Base-by-base conservation (phyloP, 306 rosid genomes). In the Alnus rubra region DNA sequence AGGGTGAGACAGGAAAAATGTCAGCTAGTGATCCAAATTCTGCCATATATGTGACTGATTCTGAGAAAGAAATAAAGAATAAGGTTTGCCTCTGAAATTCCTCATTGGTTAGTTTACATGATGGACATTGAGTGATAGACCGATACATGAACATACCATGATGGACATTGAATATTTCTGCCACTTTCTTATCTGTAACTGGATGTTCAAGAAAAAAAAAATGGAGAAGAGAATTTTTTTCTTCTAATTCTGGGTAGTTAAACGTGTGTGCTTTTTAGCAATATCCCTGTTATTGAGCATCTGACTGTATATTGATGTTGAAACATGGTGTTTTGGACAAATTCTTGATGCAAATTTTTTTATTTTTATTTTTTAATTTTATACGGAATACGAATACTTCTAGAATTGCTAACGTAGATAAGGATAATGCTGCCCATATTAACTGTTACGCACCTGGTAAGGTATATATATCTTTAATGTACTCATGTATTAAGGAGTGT, bases 1-100 rank as follows among this genome's bases (percentile, higher is more conserved):
- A 95, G 96, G 99, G 99, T 50, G 98, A 95, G 82, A 88, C 89
- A 1, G 97, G 99, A 55, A 95, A 93, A 83, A 93, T 95, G 99
- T 95, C 99, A 2, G 97, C 99, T 19, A 93, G 98, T 88, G 99
- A 93, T 84, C 98, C 99, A 65, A 95, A 88, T 82, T 95, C 99
- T 60, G 99, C 98, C 65, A 95, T 95, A 80, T 95, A 95, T 64
- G 99, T 95, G 80, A 95, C 98, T 74, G 99, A 91, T 89, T 90
- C 97, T 39, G 89, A 87, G 10, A 91, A 90, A 86, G 96, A 92
- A 33, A 92, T 93, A 55, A 90, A 88, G 85, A 95, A 82, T 71
- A 95, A 92, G 98, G 98, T 94, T 47, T 30, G 79, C 35, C 45
- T 74, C 62, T 71, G 72, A 53, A 42, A 54, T 64, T 67, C 12